Percentiles rank a stretch among this genome's conserved stretches.
Conservation (phyloP, 805 yeast genomes). For the Maudiozyma bulderi region DNA sequence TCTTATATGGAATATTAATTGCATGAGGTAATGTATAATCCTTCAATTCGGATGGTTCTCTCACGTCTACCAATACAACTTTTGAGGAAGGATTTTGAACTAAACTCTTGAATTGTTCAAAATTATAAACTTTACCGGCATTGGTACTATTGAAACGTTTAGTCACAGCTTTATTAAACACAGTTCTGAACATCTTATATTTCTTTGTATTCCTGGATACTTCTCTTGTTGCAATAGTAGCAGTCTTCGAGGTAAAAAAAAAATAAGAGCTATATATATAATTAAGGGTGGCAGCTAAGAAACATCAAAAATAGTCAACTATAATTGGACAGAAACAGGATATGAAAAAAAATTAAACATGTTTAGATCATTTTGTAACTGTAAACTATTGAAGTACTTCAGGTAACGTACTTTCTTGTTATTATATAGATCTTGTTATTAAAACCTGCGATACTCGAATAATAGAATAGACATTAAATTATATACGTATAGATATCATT, state of each 20-base stretch:
- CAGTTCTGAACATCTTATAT: neutral
- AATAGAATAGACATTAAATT: too few species aligned
- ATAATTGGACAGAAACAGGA: too few species aligned
- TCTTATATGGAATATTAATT: conserved; percentile 78
- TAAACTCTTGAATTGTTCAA: conserved; percentile 41
- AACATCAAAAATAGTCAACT: too few species aligned
- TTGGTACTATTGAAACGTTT: conserved; percentile 25
- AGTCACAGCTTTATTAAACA: neutral
- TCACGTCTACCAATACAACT: conserved; percentile 69
- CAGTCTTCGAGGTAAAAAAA: neutral
- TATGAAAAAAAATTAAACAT: too few species aligned
- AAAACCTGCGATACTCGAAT: too few species aligned
- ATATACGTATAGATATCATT: too few species aligned
- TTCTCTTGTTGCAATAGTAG: neutral
- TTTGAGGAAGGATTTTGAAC: conserved; percentile 38
- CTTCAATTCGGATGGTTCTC: conserved; percentile 75
- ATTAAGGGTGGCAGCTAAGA: too few species aligned
- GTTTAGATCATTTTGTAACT: too few species aligned
- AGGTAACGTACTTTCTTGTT: too few species aligned
- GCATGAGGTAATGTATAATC: conserved; percentile 79
- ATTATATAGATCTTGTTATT: too few species aligned
- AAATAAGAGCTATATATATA: too few species aligned
- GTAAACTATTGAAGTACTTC: too few species aligned
- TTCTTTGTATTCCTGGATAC: neutral
- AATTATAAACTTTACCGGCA: conserved; percentile 34